Base-by-base conservation (phyloP, 805 yeast genomes). In the Candida pini region DNA sequence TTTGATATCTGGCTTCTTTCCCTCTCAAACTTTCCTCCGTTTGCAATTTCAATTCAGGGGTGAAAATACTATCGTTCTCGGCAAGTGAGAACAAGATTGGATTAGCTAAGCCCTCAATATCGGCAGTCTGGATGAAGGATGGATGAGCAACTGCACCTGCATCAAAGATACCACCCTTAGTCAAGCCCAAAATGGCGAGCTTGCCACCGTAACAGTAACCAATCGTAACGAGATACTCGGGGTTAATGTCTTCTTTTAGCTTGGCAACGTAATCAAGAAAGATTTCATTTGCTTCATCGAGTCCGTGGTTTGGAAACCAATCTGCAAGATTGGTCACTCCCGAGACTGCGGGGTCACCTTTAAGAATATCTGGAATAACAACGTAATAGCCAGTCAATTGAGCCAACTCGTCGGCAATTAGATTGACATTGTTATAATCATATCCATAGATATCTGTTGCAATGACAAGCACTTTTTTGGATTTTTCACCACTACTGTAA, bases 191-290 rank as follows among this genome's bases (percentile, higher is more conserved):
- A 38, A 82, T 48, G 22, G 73, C 76, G 47, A 65, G 78, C 58
- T 78, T 82, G 26, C 86, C 95, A 54, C 96, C 96, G 44, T 67
- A 87, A 62, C 96, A 87, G 64, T 86, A 78, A 17, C 96, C 96
- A 38, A 81, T 61, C 15, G 75, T 73, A 28, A 71, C 77, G 16
- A 81, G 40, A 44, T 66, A 74, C 34, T 63, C 55, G 13, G 75
- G 73, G n/a, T 60, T 60, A 35, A 58, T 54, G 37, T 69, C 71
- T 18, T 53, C 48, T 40, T 63, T 71, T 37, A 81, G 57, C 7
- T 50, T 51, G 2, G 53, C 47, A 39, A 81, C 50, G 47, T 71
- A 81, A 4, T 56, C 58, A 24, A 68, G 68, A 28, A 76, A 70
- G 28, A 77, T 54, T 13, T 73, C 73, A 23, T 49, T 49, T 13